phyloP scores from a whole-genome alignment of 1,139 yeast species.

The Chernovozyma sophiae-reginae region DNA sequence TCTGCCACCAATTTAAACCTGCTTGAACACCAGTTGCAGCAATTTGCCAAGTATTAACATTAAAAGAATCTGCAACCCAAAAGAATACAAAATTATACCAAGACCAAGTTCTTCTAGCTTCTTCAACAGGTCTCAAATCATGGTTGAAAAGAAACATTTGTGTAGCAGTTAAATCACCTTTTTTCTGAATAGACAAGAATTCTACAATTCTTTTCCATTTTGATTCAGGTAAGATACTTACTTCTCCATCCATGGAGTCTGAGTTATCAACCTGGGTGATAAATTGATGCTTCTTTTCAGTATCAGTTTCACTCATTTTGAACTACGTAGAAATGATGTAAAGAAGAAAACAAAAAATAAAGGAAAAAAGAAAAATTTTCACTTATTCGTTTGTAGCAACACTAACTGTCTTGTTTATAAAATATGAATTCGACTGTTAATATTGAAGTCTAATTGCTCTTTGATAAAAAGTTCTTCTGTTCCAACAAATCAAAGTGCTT shows the following conservation, averaged over 20 bases:
- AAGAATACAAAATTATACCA: conserved; percentile 77
- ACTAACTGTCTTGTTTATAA: too few relatives aligned
- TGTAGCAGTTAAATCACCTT: conserved; percentile 33
- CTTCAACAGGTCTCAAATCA: conserved; percentile 76
- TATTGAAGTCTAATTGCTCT: too few relatives aligned
- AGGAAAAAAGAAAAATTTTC: too few relatives aligned
- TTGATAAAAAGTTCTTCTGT: too few relatives aligned
- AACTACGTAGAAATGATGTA: too few relatives aligned
- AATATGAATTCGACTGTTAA: too few relatives aligned
- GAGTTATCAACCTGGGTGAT: conserved; percentile 1
- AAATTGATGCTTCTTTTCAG: not conserved
- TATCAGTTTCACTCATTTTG: not conserved
- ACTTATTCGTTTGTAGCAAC: too few relatives aligned
- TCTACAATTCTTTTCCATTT: conserved; percentile 14
- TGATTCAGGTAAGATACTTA: conserved; percentile 3
- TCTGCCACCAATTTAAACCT: conserved; percentile 86
- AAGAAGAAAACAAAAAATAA: too few relatives aligned
- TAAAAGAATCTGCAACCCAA: conserved; percentile 86
- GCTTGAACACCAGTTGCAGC: conserved; percentile 76
- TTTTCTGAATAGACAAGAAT: conserved; percentile 22
- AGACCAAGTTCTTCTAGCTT: conserved; percentile 65
- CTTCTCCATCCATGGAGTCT: conserved; percentile 5
- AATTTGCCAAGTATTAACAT: conserved; percentile 86
- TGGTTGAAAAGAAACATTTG: conserved; percentile 64
- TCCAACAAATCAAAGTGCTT: too few relatives aligned